phyloP scores from a whole-genome alignment of 139 green algal species.

The Zygnema cylindricum region DNA sequence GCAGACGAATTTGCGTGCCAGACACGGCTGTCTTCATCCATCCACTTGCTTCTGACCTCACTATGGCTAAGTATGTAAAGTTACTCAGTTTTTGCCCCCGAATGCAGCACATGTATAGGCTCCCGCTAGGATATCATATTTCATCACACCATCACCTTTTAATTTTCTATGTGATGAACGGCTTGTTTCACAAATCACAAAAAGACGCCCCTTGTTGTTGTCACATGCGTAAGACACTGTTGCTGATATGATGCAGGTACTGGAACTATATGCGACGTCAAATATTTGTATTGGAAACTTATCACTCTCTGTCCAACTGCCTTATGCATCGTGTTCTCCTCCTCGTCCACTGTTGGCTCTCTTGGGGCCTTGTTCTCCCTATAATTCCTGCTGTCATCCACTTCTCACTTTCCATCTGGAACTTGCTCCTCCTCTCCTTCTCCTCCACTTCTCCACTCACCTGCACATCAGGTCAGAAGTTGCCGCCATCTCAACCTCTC shows the following conservation, averaged over 20 bases:
- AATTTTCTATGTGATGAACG: no score
- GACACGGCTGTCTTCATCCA: constrained; percentile 41
- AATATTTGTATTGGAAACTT: constrained; percentile 93
- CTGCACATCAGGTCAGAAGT: no score
- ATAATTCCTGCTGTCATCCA: constrained; percentile 27
- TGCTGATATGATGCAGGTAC: constrained; percentile 62
- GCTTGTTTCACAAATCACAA: no score
- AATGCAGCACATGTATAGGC: no score
- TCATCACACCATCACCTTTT: no score
- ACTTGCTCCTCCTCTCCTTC: no score
- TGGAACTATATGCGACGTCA: constrained; percentile 94
- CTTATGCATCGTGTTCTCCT: constrained; percentile 75
- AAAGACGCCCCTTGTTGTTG: no score
- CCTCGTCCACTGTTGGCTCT: constrained; percentile 68
- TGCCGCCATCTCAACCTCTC: no score
- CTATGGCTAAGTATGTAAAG: constrained; percentile 2
- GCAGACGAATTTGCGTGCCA: constrained; percentile 2
- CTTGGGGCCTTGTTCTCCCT: constrained; percentile 70
- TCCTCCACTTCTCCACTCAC: no score
- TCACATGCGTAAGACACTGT: no score
- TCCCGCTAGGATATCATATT: no score
- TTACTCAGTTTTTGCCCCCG: not conserved
- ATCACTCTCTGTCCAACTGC: constrained; percentile 68
- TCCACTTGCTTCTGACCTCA: constrained; percentile 27
- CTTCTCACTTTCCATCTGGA: constrained; percentile 11